These are phyloP conservation scores for Cymbopogon flexuosus DNA, from an alignment of 202 grass and related monocot genomes.

Conservation along the genomic window DNA sequence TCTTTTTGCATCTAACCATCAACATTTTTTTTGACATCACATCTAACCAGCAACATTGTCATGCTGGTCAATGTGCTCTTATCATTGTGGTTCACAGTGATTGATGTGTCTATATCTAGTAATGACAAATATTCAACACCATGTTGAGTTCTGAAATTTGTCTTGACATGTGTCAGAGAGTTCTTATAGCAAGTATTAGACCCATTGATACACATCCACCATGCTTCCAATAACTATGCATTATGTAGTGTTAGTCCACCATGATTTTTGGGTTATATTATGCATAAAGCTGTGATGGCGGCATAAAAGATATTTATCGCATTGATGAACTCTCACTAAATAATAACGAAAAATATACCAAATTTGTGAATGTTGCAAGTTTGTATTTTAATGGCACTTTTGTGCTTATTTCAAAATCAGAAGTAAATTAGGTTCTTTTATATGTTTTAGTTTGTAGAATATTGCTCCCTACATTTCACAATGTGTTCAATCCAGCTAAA, in stretches of 20 bases:
- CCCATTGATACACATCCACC: too few species aligned
- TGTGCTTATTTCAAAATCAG: neutral
- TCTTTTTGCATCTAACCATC: too few species aligned
- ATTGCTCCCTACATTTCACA: neutral
- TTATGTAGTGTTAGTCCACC: too few species aligned
- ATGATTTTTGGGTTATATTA: neutral
- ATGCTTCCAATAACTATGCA: too few species aligned
- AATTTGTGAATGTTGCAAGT: neutral
- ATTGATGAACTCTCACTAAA: neutral
- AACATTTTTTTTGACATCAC: too few species aligned
- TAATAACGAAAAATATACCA: neutral
- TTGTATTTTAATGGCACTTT: constrained; percentile 4
- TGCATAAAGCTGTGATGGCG: neutral
- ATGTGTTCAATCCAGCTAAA: neutral
- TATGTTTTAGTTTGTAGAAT: neutral
- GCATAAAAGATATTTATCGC: neutral
- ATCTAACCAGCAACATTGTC: too few species aligned
- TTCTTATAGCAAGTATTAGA: too few species aligned
- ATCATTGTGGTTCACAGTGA: neutral
- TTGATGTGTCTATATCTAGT: neutral
- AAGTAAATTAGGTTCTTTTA: neutral
- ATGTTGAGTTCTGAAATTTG: neutral
- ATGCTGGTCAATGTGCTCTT: neutral
- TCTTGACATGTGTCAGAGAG: too few species aligned
- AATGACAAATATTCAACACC: too few species aligned